Base-by-base conservation (phyloP, 2,329 filamentous ascomycete species). In the Calonectria pseudoreteaudii region DNA sequence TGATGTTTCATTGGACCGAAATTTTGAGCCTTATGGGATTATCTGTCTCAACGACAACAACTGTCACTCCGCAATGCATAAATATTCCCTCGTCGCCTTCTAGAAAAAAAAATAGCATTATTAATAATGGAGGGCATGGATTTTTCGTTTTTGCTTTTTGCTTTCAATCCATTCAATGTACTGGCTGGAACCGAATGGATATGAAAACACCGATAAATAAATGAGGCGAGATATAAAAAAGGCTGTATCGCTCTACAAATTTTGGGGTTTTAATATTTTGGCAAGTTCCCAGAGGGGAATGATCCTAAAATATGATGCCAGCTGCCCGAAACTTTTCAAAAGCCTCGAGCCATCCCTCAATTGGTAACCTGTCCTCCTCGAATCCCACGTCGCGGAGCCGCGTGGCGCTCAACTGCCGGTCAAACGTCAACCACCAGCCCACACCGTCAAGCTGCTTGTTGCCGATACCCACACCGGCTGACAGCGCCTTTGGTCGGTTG, bases 391-490 rank as follows among this genome's bases (percentile, higher is more conserved):
- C 79, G 26, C 84, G 82, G 16, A 88, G 78, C 36, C 82, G 85
- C 30, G 84, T 80, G 62, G 87, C 77, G 68, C 86, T 87, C 76
- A 89, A 78, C 66, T 88, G 86, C 30, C 87, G 82, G 73, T 89
- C 87, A 74, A 89, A 88, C 8, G 84, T 85, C 65, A 89, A 79
- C 86, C 87, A 85, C 79, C 83, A 84, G 31, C 87, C 85, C n/a
- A 88, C 81, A 72, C 84, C 82, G 76, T 88, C 83, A 53, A 88
- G 74, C 76, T 88, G 82, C 69, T 80, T 74, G 28, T 80, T 79
- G 0, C 86, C 86, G 9, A 77, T 80, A 0, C 85, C 83, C 5
- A 87, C 85, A 0, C 85, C 86, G 3, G 78, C 77, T 3, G 53
- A 73, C 4, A 77, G 30, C 3, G 81, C 85, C 58, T 76, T 83